Percentiles rank a stretch among this genome's conserved stretches.
Evolutionary conservation across 306 rosid genomes (phyloP).

Genomic region (Corylus americana): DNA sequence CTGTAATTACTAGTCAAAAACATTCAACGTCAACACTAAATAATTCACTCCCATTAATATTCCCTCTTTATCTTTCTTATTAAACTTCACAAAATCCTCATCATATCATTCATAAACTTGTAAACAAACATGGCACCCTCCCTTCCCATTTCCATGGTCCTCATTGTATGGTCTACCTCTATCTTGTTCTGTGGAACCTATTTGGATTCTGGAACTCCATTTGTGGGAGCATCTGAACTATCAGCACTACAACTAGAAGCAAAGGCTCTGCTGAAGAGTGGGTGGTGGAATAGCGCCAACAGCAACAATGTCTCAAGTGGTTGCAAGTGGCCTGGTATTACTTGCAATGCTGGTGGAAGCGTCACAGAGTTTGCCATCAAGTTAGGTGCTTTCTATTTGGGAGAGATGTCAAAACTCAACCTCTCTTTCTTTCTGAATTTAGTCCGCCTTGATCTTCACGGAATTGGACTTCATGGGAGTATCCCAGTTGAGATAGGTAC

Average conservation of each 20-base stretch:
- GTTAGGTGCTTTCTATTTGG: background rate
- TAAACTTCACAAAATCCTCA: too few species aligned
- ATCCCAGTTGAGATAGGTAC: constrained; percentile 3
- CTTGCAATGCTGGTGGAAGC: background rate
- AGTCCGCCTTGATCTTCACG: background rate
- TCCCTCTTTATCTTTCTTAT: too few species aligned
- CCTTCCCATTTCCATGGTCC: too few species aligned
- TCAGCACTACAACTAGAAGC: background rate
- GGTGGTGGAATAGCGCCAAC: background rate
- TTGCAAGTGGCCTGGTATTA: background rate
- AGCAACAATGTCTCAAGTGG: background rate
- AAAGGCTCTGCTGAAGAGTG: background rate
- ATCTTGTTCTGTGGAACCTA: too few species aligned
- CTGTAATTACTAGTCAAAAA: too few species aligned
- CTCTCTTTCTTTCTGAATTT: constrained; percentile 1
- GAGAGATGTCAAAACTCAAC: background rate
- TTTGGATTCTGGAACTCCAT: too few species aligned
- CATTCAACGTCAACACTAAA: too few species aligned
- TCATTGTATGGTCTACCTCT: too few species aligned
- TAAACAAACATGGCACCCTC: too few species aligned
- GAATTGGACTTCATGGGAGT: background rate
- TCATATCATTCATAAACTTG: too few species aligned
- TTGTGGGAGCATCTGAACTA: too few species aligned
- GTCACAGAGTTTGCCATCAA: background rate
- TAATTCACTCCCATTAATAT: too few species aligned